Evolutionary conservation across 495 filamentous ascomycete species (phyloP).

Genomic region (Lasiosphaeria ovina): DNA sequence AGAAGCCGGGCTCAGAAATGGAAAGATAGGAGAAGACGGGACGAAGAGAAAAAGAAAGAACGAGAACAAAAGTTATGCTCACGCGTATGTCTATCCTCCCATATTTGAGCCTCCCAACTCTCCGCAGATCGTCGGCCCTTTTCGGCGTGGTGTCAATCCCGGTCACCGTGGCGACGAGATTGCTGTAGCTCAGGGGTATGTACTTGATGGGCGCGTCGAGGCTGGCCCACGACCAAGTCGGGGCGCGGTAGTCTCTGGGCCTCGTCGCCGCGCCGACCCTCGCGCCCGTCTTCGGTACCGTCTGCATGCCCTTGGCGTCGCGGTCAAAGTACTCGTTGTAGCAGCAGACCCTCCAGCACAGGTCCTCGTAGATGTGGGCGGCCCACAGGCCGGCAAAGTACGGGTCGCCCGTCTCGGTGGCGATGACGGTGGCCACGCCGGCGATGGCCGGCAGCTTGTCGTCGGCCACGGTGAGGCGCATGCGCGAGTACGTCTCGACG

Average conservation of each 20-base stretch:
- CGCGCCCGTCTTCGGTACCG: not conserved
- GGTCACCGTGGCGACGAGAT: too few species aligned
- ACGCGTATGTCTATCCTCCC: too few species aligned
- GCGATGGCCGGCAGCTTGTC: constrained; percentile 2
- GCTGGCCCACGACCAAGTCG: not conserved
- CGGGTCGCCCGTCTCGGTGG: not conserved
- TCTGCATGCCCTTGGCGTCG: not conserved
- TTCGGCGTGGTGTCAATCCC: too few species aligned
- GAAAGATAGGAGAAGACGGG: too few species aligned
- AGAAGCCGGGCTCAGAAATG: too few species aligned
- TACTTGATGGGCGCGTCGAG: too few species aligned
- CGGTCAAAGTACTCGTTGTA: not conserved
- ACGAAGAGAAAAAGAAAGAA: too few species aligned
- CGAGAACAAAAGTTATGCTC: too few species aligned
- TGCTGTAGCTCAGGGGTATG: too few species aligned
- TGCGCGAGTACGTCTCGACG: not conserved
- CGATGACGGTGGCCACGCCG: not conserved
- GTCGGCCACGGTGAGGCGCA: not conserved
- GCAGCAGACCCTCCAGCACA: not conserved
- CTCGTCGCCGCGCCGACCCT: not conserved
- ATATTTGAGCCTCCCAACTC: too few species aligned
- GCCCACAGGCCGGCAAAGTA: not conserved
- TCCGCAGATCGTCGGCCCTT: too few species aligned
- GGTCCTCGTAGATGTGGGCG: not conserved
- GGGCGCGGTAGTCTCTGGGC: not conserved